phyloP scores from a whole-genome alignment of 2,329 filamentous ascomycete genomes.

The Metarhizium humberi region DNA sequence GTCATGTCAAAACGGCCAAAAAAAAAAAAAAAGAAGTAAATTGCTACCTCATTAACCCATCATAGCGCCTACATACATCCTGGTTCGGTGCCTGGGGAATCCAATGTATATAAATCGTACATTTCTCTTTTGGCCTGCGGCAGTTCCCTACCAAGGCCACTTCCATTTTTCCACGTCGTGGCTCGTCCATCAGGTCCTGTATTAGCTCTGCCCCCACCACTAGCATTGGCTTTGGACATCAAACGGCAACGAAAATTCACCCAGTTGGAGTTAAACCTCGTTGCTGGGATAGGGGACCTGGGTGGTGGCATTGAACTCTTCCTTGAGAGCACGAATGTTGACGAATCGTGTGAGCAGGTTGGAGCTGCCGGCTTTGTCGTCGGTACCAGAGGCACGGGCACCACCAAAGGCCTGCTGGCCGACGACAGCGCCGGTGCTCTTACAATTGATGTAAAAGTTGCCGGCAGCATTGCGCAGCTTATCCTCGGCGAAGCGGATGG shows the following conservation, averaged over 20 bases:
- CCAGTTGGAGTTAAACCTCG: constrained; percentile 35
- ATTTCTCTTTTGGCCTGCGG: not conserved
- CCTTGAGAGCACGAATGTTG: constrained; percentile 60
- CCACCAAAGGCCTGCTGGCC: constrained; percentile 67
- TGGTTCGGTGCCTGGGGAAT: not conserved
- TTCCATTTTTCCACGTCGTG: not conserved
- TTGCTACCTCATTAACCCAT: not conserved
- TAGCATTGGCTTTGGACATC: not conserved
- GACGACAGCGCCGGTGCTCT: constrained; percentile 65
- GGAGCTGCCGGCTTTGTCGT: constrained; percentile 62
- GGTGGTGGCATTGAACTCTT: constrained; percentile 59
- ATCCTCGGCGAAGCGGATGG: constrained; percentile 60
- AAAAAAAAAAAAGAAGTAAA: not conserved
- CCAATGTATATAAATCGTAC: not conserved
- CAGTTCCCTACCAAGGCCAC: not conserved
- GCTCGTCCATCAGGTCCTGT: not conserved
- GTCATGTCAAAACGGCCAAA: no score
- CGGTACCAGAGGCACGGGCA: constrained; percentile 58
- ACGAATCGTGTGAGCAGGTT: constrained; percentile 58
- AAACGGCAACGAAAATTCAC: not conserved
- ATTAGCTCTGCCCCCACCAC: not conserved
- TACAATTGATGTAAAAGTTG: constrained; percentile 83
- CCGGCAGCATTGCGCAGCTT: constrained; percentile 63
- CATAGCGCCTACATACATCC: not conserved
- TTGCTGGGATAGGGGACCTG: constrained; percentile 65